A percentile compares a stretch with the other conserved stretches of the same genome.
Conservation (phyloP, 352 stramenopile species). For the Phytophthora foliorum region DNA sequence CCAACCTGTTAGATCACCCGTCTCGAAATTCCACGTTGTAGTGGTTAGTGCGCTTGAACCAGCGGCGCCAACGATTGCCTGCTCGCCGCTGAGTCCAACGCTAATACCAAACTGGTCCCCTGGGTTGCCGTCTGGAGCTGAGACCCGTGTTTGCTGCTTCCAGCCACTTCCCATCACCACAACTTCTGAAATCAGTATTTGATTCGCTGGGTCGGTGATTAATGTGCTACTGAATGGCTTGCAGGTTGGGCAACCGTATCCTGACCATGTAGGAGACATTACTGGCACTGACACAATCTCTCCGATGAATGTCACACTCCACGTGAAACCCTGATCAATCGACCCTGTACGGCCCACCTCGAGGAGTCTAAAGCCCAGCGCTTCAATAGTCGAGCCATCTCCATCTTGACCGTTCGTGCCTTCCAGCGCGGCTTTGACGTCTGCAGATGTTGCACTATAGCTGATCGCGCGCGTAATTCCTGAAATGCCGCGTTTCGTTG, state of each 20-base stretch:
- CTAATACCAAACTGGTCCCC: conserved; percentile 83
- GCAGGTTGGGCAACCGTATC: conserved; percentile 73
- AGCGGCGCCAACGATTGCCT: conserved; percentile 79
- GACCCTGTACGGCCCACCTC: conserved; percentile 76
- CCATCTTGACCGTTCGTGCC: conserved; percentile 40
- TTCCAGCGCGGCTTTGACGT: conserved; percentile 89
- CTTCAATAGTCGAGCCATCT: conserved; percentile 73
- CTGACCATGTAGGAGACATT: conserved; percentile 70
- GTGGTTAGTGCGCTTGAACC: conserved; percentile 75
- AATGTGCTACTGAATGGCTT: conserved; percentile 79
- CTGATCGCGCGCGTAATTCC: conserved; percentile 71
- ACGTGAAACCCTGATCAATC: conserved; percentile 85
- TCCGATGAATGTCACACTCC: conserved; percentile 87
- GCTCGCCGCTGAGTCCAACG: conserved; percentile 81
- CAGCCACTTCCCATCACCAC: conserved; percentile 63
- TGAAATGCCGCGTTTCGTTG: conserved; percentile 64
- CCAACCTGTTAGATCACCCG: conserved; percentile 95
- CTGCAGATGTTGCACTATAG: conserved; percentile 65
- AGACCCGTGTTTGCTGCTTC: conserved; percentile 66
- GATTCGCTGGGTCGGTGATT: conserved; percentile 55
- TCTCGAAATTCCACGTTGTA: conserved; percentile 98
- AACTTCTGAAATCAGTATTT: conserved; percentile 66
- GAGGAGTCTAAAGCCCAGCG: conserved; percentile 62
- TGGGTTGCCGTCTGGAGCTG: conserved; percentile 73
- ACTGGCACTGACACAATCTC: conserved; percentile 71